Evolutionary conservation across 495 filamentous ascomycete species (phyloP), one percentile per base, ranked within the genome.

Genomic region (Penicillium cataractarum): DNA sequence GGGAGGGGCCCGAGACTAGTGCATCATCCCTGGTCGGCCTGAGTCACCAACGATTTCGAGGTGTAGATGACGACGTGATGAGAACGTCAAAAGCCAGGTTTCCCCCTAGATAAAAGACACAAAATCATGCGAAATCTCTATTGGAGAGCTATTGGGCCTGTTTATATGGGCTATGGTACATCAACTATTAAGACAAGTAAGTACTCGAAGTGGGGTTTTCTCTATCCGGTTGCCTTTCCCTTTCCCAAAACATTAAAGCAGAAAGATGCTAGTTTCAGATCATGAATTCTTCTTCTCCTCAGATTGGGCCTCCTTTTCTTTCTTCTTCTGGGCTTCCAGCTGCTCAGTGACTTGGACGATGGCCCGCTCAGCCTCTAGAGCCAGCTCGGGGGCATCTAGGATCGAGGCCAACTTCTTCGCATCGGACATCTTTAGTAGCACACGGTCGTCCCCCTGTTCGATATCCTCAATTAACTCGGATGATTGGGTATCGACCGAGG

Each of bases 291-390:
- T 74, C 63, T 78, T 73, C 9, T 68, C 57, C 4, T 73, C 59
- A 6, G 60, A 57, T 17, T 68, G 51, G 27, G 73, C 69, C 57
- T 80, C 68, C 29, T 78, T 70, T 22, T 64, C 46, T 27, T 73
- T 58, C 52, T 75, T 71, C 46, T 80, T 80, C 57, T 86, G 75
- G 40, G 86, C 80, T 57, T 81, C 68, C 57, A 94, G 75, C 39
- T 85, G 82, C 60, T 82, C 84, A 68, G 92, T 85, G 2, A 97
- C 90, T 79, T 98, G 94, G 79, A 89, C 86, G 39, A 95, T 89
- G 4, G 94, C 94, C 29, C 94, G 81, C 68, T 97, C 92, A 2
- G 96, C 87, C 76, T 98, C 95, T n/a, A 90, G 76, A 54, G 89
- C 88, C 56, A 98, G 84, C 57, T 92, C 91, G 0, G 94, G 92